Percentiles rank a stretch among this genome's conserved stretches.
Evolutionary conservation across 176 grass and related monocot species (phyloP).

Genomic region (Elymus sibiricus): DNA sequence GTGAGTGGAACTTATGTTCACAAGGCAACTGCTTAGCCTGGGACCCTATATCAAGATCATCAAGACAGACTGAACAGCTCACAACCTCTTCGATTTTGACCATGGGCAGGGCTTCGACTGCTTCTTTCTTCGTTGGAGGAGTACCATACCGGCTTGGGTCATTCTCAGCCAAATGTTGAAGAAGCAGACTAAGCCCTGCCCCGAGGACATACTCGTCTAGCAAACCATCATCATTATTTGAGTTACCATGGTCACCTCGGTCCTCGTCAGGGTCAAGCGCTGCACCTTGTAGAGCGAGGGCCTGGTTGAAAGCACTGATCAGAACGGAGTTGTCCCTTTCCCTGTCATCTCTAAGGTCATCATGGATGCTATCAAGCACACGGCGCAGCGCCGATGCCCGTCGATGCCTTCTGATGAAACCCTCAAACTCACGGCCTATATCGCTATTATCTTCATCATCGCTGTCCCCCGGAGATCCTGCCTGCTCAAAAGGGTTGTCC

Average conservation of each 20-base stretch:
- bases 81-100: slow-evolving; percentile 67
- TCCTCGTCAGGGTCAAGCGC: slow-evolving; percentile 45
- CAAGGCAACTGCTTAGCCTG: slow-evolving; percentile 89
- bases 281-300: slow-evolving; percentile 62
- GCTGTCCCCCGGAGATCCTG: slow-evolving; percentile 31
- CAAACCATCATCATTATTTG: slow-evolving; percentile 37
- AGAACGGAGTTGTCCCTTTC: slow-evolving; percentile 59
- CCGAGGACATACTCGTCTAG: slow-evolving; percentile 84
- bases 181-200: slow-evolving; percentile 69
- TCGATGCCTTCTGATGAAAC: slow-evolving; percentile 72
- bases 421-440: slow-evolving; percentile 71
- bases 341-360: slow-evolving; percentile 53
- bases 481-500: slow-evolving; percentile 30
- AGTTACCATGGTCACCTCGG: slow-evolving; percentile 28
- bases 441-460: slow-evolving; percentile 73
- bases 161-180: slow-evolving; percentile 90
- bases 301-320: slow-evolving; percentile 86
- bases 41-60: slow-evolving; percentile 79
- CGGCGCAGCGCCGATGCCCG: slow-evolving; percentile 57
- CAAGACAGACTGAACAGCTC: slow-evolving; percentile 85
- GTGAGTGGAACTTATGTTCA: slow-evolving; percentile 82
- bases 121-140: slow-evolving; percentile 87
- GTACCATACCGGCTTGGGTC: slow-evolving; percentile 69
- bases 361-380: slow-evolving; percentile 76
- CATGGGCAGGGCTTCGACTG: slow-evolving; percentile 61